Evolutionary conservation across 768 basidiomycete species (phyloP).

Genomic region (Leucogyrophana mollusca): DNA sequence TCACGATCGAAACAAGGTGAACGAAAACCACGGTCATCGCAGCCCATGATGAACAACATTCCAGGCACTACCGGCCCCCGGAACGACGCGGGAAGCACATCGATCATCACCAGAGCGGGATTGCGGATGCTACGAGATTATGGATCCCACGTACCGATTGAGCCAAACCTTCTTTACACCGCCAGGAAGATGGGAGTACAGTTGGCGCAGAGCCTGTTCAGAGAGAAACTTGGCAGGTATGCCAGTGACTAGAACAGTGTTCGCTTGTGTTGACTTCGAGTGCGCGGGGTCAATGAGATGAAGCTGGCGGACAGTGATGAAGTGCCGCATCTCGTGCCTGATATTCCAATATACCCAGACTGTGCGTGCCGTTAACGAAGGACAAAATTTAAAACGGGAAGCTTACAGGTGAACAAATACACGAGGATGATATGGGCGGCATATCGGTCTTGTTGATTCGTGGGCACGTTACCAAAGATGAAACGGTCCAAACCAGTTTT

Average conservation of each 20-base stretch:
- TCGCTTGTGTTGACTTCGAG: constrained; percentile 79
- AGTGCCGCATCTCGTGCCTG: constrained; percentile 75
- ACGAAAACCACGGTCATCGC: no score
- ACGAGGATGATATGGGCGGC: constrained; percentile 77
- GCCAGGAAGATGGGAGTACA: constrained; percentile 86
- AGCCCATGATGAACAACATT: no score
- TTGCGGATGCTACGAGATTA: neutral
- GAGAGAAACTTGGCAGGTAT: constrained; percentile 79
- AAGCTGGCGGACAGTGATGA: constrained; percentile 75
- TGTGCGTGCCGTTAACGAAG: constrained; percentile 24
- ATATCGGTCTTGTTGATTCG: constrained; percentile 53
- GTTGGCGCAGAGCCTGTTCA: constrained; percentile 57
- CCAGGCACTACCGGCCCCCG: neutral
- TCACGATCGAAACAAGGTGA: neutral
- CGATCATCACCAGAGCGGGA: neutral
- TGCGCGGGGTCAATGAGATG: constrained; percentile 77
- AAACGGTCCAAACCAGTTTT: constrained; percentile 65
- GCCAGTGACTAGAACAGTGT: constrained; percentile 88
- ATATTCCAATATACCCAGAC: constrained; percentile 89
- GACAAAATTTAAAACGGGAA: neutral
- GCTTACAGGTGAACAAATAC: constrained; percentile 77
- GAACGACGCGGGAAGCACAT: neutral
- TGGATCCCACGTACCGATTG: constrained; percentile 56
- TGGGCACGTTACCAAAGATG: constrained; percentile 76
- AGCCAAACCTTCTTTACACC: constrained; percentile 92